Base-by-base conservation (phyloP, 345 rosid genomes). In the Eucalyptus leucophloia region DNA sequence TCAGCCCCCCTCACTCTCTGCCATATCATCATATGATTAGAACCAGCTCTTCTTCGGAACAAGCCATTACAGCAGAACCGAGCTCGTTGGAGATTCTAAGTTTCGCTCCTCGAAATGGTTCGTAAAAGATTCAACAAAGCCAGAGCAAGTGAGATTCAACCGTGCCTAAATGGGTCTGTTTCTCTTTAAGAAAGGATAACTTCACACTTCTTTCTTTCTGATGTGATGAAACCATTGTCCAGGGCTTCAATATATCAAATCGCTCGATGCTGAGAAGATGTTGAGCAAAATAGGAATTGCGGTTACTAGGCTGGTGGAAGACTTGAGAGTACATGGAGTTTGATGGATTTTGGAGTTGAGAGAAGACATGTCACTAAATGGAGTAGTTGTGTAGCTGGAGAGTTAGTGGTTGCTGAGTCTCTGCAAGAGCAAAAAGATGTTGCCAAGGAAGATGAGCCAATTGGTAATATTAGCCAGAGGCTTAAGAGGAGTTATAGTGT, bases 221-320 rank as follows among this genome's bases (percentile, higher is more conserved):
- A 56, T 56, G 62, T 23, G 62, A 56, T 56, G 28, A 24, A 23
- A 56, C 13, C 28, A 56, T 56, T 56, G 60, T 56, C 62, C 12
- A 23, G 62, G 62, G 28, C 28, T 56, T 56, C 28, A 5, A 9
- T 56, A 56, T 56, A 56, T 56, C 62, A 56, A 56, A 56, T 56
- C 12, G 30, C 28, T 56, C 62, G 23, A 94, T 32, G 92, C 91
- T 24, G 92, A 94, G 89, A 94, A 92, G 91, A 90, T 94, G 82
- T 86, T 95, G 86, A 94, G 92, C 89, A 97, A 95, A 90, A 90
- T 95, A 87, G 98, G 99, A 69, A 45, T 96, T 60, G 69, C 17
- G 1, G 69, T 3, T 60, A 28, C n/a, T 60, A 12, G 67, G 67
- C 30, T 6, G 32, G 32, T 12, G n/a, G n/a, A 60, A 26, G 67